Base-by-base conservation (phyloP, 805 yeast species). In the Candida silvatica region DNA sequence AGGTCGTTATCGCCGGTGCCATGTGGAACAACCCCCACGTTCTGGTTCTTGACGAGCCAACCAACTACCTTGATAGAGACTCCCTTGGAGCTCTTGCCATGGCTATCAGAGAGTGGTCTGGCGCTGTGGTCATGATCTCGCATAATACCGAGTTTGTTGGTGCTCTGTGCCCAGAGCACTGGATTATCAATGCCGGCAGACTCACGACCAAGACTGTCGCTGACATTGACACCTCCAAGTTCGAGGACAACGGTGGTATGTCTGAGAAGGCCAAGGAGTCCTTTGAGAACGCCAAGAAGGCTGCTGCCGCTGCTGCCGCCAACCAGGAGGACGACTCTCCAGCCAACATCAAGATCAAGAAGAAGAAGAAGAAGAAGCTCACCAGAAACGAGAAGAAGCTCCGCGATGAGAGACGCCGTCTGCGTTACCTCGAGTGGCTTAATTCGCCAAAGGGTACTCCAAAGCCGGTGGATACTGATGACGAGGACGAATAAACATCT, bases 11-110 rank as follows among this genome's bases (percentile, higher is more conserved):
- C 66, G 97, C 97, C 11, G 98, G 97, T 64, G 97, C 97, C 45
- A 90, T 90, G 92, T 90, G 98, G 98, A 90, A 92, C 65, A 92
- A 90, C 58, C 98, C 98, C 15, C 98, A 90, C 61, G 74, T 90
- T 61, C 73, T 90, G 44, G 98, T 90, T 29, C 71, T 90, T 42
- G 98, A 90, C 63, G 98, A 90, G 74, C 98, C 98, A 58, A 90
- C 97, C 53, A 90, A 90, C 67, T 90, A 92, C 69, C 70, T 90
- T 64, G 98, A 90, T 63, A 81, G 98, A 70, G 98, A 90, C 60
- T 88, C 97, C 18, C 71, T 90, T 43, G 98, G 97, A 61, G 98
- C 97, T 32, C 71, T 90, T 48, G 97, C 98, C 20, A 77, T 90
- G 50, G 98, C 98, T 34, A 92, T 90, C 55, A 80, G 97, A 62